Evolutionary conservation across 2,329 filamentous ascomycete species (phyloP).

Genomic region (Rhynchosporium secalis): DNA sequence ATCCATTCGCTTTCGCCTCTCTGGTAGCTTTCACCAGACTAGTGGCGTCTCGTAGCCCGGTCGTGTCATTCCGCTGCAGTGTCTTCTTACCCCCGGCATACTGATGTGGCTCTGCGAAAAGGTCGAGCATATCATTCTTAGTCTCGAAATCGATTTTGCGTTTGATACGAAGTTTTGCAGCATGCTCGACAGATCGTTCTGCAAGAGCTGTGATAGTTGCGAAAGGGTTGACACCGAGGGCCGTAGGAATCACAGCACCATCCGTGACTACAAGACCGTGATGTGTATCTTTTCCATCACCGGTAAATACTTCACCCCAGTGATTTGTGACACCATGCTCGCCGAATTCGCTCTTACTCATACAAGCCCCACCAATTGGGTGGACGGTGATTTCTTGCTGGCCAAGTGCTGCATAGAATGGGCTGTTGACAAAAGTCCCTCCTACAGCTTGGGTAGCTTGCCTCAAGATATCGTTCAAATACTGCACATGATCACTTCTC

Average conservation of each 20-base stretch:
- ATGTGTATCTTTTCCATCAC: conserved; percentile 52
- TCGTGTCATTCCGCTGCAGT: conserved; percentile 27
- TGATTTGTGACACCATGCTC: conserved; percentile 61
- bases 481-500: conserved; percentile 53
- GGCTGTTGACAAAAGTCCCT: conserved; percentile 59
- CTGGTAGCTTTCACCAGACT: conserved; percentile 41
- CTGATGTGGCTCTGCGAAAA: conserved; percentile 53
- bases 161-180: conserved; percentile 45
- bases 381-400: conserved; percentile 65
- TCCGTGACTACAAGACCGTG: conserved; percentile 62
- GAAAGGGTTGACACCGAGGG: conserved; percentile 65
- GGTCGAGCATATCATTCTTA: conserved; percentile 52
- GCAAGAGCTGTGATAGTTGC: conserved; percentile 70
- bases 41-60: conserved; percentile 45
- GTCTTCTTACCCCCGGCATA: conserved; percentile 20
- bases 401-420: conserved; percentile 56
- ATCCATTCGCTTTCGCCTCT: conserved; percentile 46
- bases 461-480: conserved; percentile 53
- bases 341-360: conserved; percentile 60
- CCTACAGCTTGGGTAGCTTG: conserved; percentile 58
- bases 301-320: conserved; percentile 58
- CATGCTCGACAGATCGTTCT: conserved; percentile 59
- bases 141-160: conserved; percentile 46
- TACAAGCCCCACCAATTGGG: conserved; percentile 64
- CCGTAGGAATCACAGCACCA: conserved; percentile 59